These are phyloP conservation scores for Xylaria sp. DNA, from an alignment of 2,329 filamentous ascomycete species.

Conservation along the genomic window DNA sequence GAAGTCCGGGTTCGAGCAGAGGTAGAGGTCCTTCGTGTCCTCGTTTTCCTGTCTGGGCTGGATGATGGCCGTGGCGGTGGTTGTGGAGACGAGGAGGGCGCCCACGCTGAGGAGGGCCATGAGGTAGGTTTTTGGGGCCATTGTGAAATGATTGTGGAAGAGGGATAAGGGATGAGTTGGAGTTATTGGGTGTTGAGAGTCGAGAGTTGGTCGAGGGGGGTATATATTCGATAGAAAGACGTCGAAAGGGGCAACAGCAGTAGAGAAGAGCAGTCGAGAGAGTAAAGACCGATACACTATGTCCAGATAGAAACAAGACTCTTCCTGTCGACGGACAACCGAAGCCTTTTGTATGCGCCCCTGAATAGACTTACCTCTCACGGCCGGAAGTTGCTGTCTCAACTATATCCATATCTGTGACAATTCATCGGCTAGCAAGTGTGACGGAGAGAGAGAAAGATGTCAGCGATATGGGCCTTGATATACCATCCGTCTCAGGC, in stretches of 20 bases:
- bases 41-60: constrained; percentile 17
- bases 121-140: constrained; percentile 11
- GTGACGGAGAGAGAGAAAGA: not conserved
- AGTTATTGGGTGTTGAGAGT: no score
- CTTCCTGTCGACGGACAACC: not conserved
- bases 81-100: not conserved
- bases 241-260: no score
- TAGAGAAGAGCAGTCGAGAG: not conserved
- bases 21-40: constrained; percentile 22
- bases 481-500: not conserved
- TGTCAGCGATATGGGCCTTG: no score
- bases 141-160: not conserved
- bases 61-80: not conserved
- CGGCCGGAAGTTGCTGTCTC: constrained; percentile 3
- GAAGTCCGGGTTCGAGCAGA: constrained; percentile 28
- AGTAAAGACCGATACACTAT: no score
- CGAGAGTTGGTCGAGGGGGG: not conserved
- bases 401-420: not conserved
- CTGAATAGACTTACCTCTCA: not conserved
- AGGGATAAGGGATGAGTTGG: not conserved
- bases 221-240: no score
- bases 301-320: no score
- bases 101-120: constrained; percentile 3
- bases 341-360: not conserved
- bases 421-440: not conserved